Conservation (phyloP, 1,284 basidiomycete species). For the Sporisorium scitamineum region DNA sequence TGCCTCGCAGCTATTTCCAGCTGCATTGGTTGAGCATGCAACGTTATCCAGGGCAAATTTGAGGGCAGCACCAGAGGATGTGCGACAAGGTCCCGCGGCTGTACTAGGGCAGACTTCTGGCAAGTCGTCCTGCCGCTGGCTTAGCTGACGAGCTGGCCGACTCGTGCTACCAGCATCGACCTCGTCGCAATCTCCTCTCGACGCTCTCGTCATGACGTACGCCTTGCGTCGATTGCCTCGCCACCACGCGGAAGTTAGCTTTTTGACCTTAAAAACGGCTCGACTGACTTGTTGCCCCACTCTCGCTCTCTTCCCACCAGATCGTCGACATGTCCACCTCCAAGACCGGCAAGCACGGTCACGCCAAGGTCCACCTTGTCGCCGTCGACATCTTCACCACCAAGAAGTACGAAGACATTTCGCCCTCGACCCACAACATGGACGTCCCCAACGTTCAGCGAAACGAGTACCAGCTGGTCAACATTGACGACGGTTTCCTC, state of each 20-base stretch:
- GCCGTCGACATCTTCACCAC: constrained; percentile 80
- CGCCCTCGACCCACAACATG: constrained; percentile 98
- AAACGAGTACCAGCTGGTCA: constrained; percentile 90
- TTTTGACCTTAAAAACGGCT: neutral
- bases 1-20: neutral
- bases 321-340: constrained; percentile 90
- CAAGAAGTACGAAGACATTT: constrained; percentile 84
- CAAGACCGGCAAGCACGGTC: constrained; percentile 96
- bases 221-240: neutral
- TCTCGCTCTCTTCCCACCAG: constrained; percentile 24
- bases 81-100: neutral
- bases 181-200: neutral
- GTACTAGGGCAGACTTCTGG: too few species aligned
- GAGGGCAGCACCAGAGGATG: neutral
- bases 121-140: neutral
- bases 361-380: constrained; percentile 98
- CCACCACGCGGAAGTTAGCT: neutral
- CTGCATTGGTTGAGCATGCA: neutral
- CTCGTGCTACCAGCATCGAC: neutral
- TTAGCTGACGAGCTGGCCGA: neutral
- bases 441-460: constrained; percentile 95
- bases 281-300: constrained; percentile 8
- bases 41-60: neutral
- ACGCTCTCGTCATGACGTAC: neutral
- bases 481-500: constrained; percentile 78